These are phyloP conservation scores for Angomonas deanei DNA, from an alignment of 208 protist genomes.

Conservation along the genomic window DNA sequence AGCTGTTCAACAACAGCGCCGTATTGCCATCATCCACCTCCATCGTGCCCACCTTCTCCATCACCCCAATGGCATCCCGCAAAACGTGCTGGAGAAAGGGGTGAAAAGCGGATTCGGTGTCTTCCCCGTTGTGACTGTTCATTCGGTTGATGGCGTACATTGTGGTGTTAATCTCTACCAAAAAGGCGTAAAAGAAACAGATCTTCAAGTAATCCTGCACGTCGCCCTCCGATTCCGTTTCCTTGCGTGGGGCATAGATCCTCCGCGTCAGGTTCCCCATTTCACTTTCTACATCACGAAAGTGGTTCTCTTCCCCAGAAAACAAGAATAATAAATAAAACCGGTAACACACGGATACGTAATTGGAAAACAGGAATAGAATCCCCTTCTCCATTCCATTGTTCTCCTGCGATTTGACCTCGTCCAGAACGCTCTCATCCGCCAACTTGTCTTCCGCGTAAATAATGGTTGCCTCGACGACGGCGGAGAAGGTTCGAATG, in stretches of 20 bases:
- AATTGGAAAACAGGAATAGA: not conserved
- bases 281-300: not conserved
- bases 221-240: not conserved
- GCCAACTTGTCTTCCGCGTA: not conserved
- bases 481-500: not conserved
- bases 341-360: not conserved
- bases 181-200: no score
- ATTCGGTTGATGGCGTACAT: no score
- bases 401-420: not conserved
- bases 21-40: not conserved
- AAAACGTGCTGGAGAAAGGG: no score
- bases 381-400: not conserved
- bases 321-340: not conserved
- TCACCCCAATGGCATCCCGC: conserved; percentile 14
- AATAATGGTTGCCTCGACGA: not conserved
- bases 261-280: no score
- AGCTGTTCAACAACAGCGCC: not conserved
- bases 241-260: no score
- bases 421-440: no score
- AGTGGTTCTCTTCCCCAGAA: not conserved
- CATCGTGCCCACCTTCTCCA: conserved; percentile 3
- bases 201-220: no score
- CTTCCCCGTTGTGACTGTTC: no score
- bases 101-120: no score
- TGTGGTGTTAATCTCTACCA: no score